Conservation (phyloP, 352 stramenopile species). For the Globisporangium barbulae region DNA sequence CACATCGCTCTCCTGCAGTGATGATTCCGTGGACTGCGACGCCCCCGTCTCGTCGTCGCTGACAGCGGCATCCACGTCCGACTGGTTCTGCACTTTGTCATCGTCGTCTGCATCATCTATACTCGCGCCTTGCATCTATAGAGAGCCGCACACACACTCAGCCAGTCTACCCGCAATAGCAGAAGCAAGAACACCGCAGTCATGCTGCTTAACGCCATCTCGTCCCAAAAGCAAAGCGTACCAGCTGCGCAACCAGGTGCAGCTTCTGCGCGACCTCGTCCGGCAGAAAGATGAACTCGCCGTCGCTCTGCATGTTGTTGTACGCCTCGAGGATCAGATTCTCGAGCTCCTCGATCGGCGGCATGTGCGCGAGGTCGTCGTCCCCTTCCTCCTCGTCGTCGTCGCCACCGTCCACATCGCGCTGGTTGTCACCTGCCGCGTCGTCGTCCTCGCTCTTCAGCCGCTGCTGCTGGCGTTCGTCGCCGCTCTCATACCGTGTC, state of each 20-base stretch:
- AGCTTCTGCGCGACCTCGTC: conserved; percentile 64
- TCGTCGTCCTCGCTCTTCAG: not conserved
- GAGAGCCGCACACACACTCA: not conserved
- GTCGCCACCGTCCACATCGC: not conserved
- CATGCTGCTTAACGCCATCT: not conserved
- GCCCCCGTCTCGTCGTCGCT: conserved; percentile 16
- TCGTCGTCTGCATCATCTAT: not conserved
- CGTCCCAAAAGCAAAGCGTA: conserved; percentile 21
- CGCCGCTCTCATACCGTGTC: not conserved
- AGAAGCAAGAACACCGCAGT: not conserved
- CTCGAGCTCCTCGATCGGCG: conserved; percentile 50
- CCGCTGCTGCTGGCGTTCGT: not conserved
- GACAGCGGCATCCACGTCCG: not conserved
- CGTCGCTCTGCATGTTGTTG: conserved; percentile 82
- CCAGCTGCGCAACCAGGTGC: conserved; percentile 50
- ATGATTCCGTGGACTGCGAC: conserved; percentile 12
- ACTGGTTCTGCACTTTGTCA: not conserved
- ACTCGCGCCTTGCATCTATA: not conserved
- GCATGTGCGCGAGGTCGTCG: conserved; percentile 24
- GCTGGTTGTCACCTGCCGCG: not conserved
- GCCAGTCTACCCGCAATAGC: not conserved
- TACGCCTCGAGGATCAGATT: conserved; percentile 78
- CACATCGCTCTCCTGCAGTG: conserved; percentile 29
- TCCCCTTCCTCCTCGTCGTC: conserved; percentile 19
- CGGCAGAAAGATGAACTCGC: conserved; percentile 74